A percentile compares a stretch with the other conserved stretches of the same genome.
These are phyloP conservation scores for Petrea volubilis DNA, from an alignment of 257 asterid species.

Conservation along the genomic window DNA sequence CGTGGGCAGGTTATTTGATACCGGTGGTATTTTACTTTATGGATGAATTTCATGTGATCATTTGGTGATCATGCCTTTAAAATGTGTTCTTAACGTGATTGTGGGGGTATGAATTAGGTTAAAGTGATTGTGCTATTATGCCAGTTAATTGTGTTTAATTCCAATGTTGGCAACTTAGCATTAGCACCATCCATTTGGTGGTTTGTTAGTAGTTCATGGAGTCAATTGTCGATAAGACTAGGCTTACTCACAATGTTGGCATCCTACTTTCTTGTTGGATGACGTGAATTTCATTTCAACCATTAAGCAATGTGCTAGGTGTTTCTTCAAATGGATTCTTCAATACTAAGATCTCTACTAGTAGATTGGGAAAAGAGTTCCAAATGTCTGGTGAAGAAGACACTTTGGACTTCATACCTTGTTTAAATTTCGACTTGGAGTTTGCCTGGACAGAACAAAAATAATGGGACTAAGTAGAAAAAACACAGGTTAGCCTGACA, in stretches of 20 bases:
- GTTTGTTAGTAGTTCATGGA: background rate
- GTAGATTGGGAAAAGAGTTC: background rate
- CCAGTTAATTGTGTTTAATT: background rate
- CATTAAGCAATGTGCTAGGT: background rate
- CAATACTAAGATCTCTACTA: background rate
- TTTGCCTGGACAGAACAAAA: background rate
- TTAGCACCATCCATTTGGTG: background rate
- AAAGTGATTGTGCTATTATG: background rate
- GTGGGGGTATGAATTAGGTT: background rate
- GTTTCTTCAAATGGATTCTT: conserved; percentile 2
- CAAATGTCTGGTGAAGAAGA: background rate
- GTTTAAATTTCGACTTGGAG: background rate
- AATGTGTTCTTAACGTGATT: too few relatives aligned
- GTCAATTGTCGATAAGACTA: background rate
- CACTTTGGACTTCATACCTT: background rate
- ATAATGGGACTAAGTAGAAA: background rate
- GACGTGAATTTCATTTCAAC: background rate
- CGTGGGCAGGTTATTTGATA: background rate
- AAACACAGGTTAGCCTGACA: background rate
- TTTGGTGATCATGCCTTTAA: too few relatives aligned
- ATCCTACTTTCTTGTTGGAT: background rate
- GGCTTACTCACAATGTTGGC: background rate
- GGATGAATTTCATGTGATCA: background rate
- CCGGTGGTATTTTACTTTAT: background rate
- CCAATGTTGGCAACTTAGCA: background rate